phyloP scores from a whole-genome alignment of 345 rosid genomes.

The Adansonia digitata region DNA sequence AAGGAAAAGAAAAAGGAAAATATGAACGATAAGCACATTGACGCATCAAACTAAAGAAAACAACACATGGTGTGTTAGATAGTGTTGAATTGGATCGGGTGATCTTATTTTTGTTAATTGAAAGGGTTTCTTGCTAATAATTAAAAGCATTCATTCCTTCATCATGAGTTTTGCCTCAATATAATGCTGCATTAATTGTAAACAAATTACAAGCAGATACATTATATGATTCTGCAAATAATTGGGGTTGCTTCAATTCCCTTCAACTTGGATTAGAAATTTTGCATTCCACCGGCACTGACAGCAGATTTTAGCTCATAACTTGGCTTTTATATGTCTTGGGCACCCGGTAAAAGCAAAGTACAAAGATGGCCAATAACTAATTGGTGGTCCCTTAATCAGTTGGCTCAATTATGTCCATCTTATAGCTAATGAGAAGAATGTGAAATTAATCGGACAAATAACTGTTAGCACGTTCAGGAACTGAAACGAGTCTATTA shows the following conservation, averaged over 20 bases:
- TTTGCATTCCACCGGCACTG: constrained; percentile 24
- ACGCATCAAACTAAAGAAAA: neutral
- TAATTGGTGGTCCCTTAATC: neutral
- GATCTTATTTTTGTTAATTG: too few relatives aligned
- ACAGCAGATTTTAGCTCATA: constrained; percentile 23
- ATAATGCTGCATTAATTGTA: neutral
- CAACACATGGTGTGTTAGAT: constrained; percentile 15
- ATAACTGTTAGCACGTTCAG: neutral
- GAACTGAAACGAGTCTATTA: neutral
- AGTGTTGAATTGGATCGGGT: too few relatives aligned
- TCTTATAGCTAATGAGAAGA: neutral
- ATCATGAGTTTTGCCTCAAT: constrained; percentile 16
- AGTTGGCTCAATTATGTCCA: neutral
- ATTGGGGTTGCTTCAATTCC: constrained; percentile 8
- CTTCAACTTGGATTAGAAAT: constrained; percentile 7
- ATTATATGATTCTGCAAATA: constrained; percentile 1
- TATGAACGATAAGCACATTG: neutral
- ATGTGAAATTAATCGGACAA: neutral
- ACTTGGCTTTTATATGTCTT: neutral
- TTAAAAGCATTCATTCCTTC: constrained; percentile 13
- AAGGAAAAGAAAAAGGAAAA: neutral
- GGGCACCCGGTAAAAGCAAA: neutral
- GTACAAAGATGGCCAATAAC: neutral
- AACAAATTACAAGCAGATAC: neutral
- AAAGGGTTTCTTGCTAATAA: neutral